phyloP scores from a whole-genome alignment of 176 grass and related monocot genomes.

The Raddia distichophylla region DNA sequence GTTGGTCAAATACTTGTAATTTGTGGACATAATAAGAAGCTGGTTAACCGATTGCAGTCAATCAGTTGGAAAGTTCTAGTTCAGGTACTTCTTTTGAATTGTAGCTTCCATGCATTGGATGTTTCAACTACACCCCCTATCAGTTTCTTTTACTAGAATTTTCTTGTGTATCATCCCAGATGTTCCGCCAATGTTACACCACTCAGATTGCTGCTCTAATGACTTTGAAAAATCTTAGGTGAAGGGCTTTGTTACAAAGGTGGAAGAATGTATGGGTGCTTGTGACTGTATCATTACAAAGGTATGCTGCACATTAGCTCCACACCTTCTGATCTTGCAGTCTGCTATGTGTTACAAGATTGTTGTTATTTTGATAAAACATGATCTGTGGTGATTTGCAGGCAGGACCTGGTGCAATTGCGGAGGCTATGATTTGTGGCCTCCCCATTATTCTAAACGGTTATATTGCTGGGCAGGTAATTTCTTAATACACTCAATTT shows the following conservation, averaged over 20 bases:
- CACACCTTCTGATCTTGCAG: slow-evolving; percentile 24
- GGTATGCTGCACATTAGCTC: slow-evolving; percentile 47
- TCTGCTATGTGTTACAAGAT: slow-evolving; percentile 25
- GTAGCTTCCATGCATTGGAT: slow-evolving; percentile 9
- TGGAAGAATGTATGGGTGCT: slow-evolving; percentile 99
- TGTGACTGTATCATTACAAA: slow-evolving; percentile 97
- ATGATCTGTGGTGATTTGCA: slow-evolving; percentile 48
- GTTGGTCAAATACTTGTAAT: slow-evolving; percentile 92
- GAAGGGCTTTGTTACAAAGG: slow-evolving; percentile 95
- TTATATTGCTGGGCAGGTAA: slow-evolving; percentile 98
- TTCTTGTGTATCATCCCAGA: neutral
- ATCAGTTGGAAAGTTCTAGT: slow-evolving; percentile 87
- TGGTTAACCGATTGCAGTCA: slow-evolving; percentile 65
- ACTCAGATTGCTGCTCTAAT: slow-evolving; percentile 22
- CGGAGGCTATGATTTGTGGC: slow-evolving; percentile 95
- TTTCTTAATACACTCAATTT: neutral
- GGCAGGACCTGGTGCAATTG: slow-evolving; percentile 97
- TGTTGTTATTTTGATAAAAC: slow-evolving; percentile 3
- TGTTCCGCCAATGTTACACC: slow-evolving; percentile 9
- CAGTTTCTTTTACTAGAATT: slow-evolving; percentile 19
- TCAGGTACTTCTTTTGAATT: slow-evolving; percentile 58
- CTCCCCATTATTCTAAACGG: slow-evolving; percentile 96
- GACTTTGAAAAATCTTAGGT: slow-evolving; percentile 58
- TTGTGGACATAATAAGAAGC: slow-evolving; percentile 90
- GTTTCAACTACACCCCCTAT: neutral